These are phyloP conservation scores for Rhizomucor miehei DNA, from an alignment of 371 early-diverging fungal species.

Conservation along the genomic window DNA sequence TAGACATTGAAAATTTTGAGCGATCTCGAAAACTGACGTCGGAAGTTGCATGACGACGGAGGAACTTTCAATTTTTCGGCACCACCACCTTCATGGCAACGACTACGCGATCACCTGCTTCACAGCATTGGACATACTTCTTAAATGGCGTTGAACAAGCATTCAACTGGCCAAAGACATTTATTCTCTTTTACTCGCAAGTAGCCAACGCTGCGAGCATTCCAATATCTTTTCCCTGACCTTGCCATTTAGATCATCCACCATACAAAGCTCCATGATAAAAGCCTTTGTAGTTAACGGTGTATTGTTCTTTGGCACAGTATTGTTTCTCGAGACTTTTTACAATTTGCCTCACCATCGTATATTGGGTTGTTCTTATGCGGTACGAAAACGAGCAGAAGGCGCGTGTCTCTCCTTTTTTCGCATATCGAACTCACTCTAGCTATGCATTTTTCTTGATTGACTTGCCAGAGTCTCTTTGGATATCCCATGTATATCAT, in stretches of 20 bases:
- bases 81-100: slow-evolving; percentile 8
- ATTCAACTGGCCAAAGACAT: slow-evolving; percentile 34
- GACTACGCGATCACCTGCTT: slow-evolving; percentile 12
- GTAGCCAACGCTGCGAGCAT: not conserved
- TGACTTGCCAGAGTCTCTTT: slow-evolving; percentile 39
- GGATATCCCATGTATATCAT: slow-evolving; percentile 51
- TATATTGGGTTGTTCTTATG: slow-evolving; percentile 33
- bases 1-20: too few species aligned
- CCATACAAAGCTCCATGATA: slow-evolving; percentile 31
- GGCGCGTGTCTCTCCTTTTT: not conserved
- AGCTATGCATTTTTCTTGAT: too few species aligned
- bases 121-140: slow-evolving; percentile 27
- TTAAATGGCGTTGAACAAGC: slow-evolving; percentile 35
- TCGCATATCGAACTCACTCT: too few species aligned
- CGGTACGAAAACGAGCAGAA: slow-evolving; percentile 21
- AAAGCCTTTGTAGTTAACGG: slow-evolving; percentile 39
- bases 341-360: slow-evolving; percentile 32
- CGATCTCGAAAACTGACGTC: too few species aligned
- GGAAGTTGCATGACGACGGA: too few species aligned
- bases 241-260: slow-evolving; percentile 27
- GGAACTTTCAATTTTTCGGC: too few species aligned
- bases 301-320: slow-evolving; percentile 30
- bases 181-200: slow-evolving; percentile 36
- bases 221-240: not conserved
- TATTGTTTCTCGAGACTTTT: slow-evolving; percentile 37